A percentile compares a stretch with the other conserved stretches of the same genome.
Conservation (phyloP, 495 filamentous ascomycete species). For the Mytilinidion resinicola region DNA sequence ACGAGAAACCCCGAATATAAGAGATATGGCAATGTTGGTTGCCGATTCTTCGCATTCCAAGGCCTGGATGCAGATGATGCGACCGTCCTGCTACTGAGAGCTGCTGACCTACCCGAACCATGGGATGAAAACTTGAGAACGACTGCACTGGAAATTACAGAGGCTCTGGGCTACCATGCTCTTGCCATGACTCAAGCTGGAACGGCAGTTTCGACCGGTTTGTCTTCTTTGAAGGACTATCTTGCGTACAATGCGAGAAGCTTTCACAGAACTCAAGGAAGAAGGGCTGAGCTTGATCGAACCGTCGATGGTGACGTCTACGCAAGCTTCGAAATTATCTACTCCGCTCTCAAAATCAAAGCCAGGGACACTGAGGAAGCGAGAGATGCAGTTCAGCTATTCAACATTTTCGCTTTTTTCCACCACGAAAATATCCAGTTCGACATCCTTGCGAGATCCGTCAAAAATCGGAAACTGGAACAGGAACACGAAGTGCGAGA, state of each 20-base stretch:
- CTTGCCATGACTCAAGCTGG: constrained; percentile 40
- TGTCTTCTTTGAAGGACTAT: constrained; percentile 36
- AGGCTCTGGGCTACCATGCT: constrained; percentile 34
- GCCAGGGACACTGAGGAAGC: constrained; percentile 14
- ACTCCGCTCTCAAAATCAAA: constrained; percentile 20
- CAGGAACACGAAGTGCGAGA: no score
- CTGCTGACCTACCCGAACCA: constrained; percentile 24
- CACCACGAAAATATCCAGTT: constrained; percentile 34
- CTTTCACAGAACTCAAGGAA: constrained; percentile 17
- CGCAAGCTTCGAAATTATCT: constrained; percentile 35
- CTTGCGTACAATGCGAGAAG: constrained; percentile 20
- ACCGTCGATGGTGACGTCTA: constrained; percentile 29
- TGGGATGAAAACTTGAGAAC: constrained; percentile 13
- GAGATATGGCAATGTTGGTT: constrained; percentile 33
- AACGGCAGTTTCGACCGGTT: constrained; percentile 26
- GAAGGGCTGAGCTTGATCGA: constrained; percentile 11
- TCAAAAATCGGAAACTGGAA: constrained; percentile 15
- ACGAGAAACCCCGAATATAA: constrained; percentile 35
- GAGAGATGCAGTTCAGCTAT: constrained; percentile 39
- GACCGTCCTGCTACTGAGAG: constrained; percentile 37
- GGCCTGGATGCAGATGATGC: constrained; percentile 34
- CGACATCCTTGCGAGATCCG: constrained; percentile 29
- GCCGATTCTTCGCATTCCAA: constrained; percentile 31
- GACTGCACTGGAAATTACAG: constrained; percentile 28
- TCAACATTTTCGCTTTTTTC: constrained; percentile 40